These are phyloP conservation scores for Keithomyces neogunnii DNA, from an alignment of 2,329 filamentous ascomycete genomes.

Conservation along the genomic window DNA sequence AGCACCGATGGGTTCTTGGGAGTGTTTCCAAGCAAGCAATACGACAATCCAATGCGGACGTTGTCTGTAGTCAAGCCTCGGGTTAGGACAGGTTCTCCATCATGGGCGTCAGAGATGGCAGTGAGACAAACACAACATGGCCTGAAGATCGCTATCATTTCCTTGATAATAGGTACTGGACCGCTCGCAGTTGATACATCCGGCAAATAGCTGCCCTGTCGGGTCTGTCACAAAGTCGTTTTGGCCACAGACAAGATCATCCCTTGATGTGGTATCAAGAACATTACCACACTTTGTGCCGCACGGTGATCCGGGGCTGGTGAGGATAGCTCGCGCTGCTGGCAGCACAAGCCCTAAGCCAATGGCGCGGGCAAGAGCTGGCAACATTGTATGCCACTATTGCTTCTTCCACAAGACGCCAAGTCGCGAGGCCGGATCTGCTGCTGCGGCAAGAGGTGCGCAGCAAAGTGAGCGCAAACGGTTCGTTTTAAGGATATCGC, in stretches of 20 bases:
- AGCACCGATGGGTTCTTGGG: constrained; percentile 32
- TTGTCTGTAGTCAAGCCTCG: constrained; percentile 37
- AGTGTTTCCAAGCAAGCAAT: constrained; percentile 43
- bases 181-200: constrained; percentile 44
- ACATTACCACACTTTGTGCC: constrained; percentile 44
- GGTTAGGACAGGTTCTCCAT: neutral
- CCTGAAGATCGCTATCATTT: constrained; percentile 43
- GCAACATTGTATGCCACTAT: constrained; percentile 7
- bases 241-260: constrained; percentile 41
- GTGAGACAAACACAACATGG: constrained; percentile 42
- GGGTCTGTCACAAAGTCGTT: constrained; percentile 26
- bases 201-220: constrained; percentile 39
- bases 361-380: constrained; percentile 12
- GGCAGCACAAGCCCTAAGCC: constrained; percentile 9
- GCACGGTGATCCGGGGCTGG: constrained; percentile 41
- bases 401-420: no score
- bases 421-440: no score
- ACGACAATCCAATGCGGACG: constrained; percentile 44
- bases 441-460: no score
- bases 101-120: neutral
- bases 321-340: constrained; percentile 27
- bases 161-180: constrained; percentile 37
- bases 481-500: no score
- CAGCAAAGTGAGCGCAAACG: no score
- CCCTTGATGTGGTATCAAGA: constrained; percentile 32